These are phyloP conservation scores for Zasmidium citrigriseum DNA, from an alignment of 2,329 filamentous ascomycete species.

Conservation along the genomic window DNA sequence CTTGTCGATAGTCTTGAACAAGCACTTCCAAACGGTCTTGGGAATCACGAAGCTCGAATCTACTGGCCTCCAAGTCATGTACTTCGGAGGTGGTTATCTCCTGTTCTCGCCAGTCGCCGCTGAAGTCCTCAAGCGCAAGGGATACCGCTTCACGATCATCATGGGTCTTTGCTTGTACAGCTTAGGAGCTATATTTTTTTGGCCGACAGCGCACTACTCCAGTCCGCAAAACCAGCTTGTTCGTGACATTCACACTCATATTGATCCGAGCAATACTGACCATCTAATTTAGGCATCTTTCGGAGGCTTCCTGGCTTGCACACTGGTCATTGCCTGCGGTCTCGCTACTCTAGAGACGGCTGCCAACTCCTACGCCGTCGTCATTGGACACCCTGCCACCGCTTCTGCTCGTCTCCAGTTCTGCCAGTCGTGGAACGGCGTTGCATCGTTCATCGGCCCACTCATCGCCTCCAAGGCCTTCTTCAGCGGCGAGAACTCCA, in stretches of 20 bases:
- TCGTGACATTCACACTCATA: no score
- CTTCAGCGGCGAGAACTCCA: conserved; percentile 36
- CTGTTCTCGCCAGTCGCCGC: conserved; percentile 45
- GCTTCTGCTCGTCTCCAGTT: conserved; percentile 42
- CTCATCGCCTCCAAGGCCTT: conserved; percentile 42
- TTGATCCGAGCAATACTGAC: no score
- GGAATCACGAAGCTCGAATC: conserved; percentile 43
- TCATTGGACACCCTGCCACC: conserved; percentile 39
- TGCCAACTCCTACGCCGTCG: conserved; percentile 43
- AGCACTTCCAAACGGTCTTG: conserved; percentile 39
- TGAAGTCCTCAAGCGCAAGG: conserved; percentile 45
- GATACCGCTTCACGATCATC: conserved; percentile 49
- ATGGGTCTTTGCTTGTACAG: conserved; percentile 41
- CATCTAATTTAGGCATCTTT: conserved; percentile 36
- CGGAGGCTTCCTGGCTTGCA: conserved; percentile 42
- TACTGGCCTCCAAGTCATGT: conserved; percentile 46
- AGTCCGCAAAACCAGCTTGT: conserved; percentile 28
- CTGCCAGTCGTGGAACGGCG: conserved; percentile 41
- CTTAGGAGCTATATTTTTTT: conserved; percentile 41
- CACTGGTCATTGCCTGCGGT: conserved; percentile 42
- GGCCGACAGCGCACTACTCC: conserved; percentile 40
- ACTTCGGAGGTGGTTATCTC: conserved; percentile 46
- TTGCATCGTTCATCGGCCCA: conserved; percentile 43
- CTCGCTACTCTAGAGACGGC: conserved; percentile 42
- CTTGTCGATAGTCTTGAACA: conserved; percentile 41